These are phyloP conservation scores for Fraxinus anomala DNA, from an alignment of 257 asterid species.

Conservation along the genomic window DNA sequence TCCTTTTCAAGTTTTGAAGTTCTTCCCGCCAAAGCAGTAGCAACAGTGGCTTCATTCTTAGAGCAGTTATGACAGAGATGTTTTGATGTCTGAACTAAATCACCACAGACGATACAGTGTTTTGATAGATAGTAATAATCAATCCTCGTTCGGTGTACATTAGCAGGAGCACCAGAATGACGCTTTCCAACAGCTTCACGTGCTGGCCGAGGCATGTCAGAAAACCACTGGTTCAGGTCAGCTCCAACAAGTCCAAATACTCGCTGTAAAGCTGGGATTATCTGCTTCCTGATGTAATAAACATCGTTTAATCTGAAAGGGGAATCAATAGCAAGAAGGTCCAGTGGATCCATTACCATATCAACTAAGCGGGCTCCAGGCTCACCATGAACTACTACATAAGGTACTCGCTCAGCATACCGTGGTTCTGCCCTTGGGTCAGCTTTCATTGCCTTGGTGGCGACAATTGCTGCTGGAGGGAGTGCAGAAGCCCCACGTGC, in stretches of 20 bases:
- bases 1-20: constrained; percentile 76
- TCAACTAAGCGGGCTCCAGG: constrained; percentile 93
- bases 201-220: constrained; percentile 82
- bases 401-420: constrained; percentile 92
- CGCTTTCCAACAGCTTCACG: constrained; percentile 64
- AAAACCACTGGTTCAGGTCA: constrained; percentile 80
- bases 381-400: constrained; percentile 89
- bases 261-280: constrained; percentile 86
- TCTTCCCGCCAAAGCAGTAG: constrained; percentile 69
- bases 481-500: constrained; percentile 58
- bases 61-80: constrained; percentile 64
- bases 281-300: constrained; percentile 89
- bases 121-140: constrained; percentile 79
- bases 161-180: constrained; percentile 37
- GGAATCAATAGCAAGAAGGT: constrained; percentile 69
- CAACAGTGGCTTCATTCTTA: constrained; percentile 62
- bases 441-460: constrained; percentile 73
- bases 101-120: constrained; percentile 80
- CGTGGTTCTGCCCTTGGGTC: constrained; percentile 97
- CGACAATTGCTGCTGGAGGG: constrained; percentile 97
- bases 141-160: constrained; percentile 66
- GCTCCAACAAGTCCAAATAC: constrained; percentile 91
- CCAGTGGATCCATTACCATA: constrained; percentile 88
- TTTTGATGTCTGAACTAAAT: constrained; percentile 66
- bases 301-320: constrained; percentile 77